Percentiles rank a stretch among this genome's conserved stretches.
Evolutionary conservation across 495 filamentous ascomycete genomes (phyloP).

Genomic region (Penicillium canariense): DNA sequence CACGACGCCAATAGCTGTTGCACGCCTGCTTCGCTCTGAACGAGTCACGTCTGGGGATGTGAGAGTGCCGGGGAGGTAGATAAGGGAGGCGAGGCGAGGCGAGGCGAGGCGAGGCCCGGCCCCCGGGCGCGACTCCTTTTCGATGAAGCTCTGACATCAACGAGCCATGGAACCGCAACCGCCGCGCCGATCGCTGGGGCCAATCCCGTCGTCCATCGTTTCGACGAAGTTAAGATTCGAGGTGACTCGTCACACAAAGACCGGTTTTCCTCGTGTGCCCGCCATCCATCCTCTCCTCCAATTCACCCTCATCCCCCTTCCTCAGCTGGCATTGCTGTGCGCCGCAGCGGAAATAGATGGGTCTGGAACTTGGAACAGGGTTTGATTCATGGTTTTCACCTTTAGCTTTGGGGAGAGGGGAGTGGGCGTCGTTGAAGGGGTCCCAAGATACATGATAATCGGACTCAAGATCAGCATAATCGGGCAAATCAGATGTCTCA

Average conservation of each 20-base stretch:
- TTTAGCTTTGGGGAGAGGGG: no score
- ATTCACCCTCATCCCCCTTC: no score
- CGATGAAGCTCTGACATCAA: constrained; percentile 7
- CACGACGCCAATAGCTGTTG: not conserved
- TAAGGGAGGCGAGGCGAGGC: not conserved
- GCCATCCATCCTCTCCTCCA: not conserved
- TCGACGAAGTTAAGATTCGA: not conserved
- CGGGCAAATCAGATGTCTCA: not conserved
- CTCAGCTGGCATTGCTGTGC: not conserved
- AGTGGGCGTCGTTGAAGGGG: not conserved
- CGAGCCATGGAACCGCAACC: constrained; percentile 6
- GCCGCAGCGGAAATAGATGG: not conserved
- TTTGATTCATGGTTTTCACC: not conserved
- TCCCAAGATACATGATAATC: not conserved
- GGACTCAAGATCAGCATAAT: not conserved
- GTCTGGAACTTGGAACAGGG: not conserved
- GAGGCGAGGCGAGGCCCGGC: not conserved
- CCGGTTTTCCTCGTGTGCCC: not conserved
- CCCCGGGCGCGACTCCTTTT: not conserved
- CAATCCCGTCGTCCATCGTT: not conserved
- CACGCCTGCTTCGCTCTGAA: not conserved
- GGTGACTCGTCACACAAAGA: not conserved
- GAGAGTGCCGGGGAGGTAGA: not conserved
- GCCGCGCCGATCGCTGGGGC: not conserved
- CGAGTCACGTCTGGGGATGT: not conserved